Base-by-base conservation (phyloP, 2,329 filamentous ascomycete species). In the Scopulariopsis brevicaulis region DNA sequence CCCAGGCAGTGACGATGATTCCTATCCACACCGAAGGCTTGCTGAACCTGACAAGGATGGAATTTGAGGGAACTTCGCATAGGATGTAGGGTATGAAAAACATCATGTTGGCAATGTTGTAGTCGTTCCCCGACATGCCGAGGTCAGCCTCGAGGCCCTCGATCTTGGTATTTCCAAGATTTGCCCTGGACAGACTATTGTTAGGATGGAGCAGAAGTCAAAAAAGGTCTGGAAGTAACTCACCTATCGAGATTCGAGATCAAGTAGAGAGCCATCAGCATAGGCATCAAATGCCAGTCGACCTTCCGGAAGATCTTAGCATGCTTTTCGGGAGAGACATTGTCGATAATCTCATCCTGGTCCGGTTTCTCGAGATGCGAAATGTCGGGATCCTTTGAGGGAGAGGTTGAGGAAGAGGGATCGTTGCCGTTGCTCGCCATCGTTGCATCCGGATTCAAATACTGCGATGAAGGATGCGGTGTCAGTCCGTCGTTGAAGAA, bases 241-340 rank as follows among this genome's bases (percentile, higher is more conserved):
- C 24, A 51, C 46, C 55, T 51, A 53, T 60, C 60, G 22, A 62
- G 54, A 7, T 60, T 55, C 20, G 60, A 59, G 34, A 62, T 60
- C 25, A 62, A 55, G 52, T 58, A 62, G 1, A 62, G 57, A 54
- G 90, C 74, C 59, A 82, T 86, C 11, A 89, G 80, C 73, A 82
- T 86, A 43, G 83, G 84, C 50, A 86, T 84, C 2, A 86, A 71
- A 57, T 75, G 74, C 25, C 78, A 63, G 64, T 87, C 84, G 22
- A 87, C 73, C 67, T 81, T 86, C 66, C 83, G 77, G 8, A 87
- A 65, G 12, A 18, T 40, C 37, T 40, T 40, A 11, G 4, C 18
- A 12, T 40, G 37, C 12, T 40, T 11, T 40, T 40, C 37, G 37
- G 37, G 37, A 15, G 37, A 40, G 37, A 40, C 37, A 40, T 40